Evolutionary conservation across 1,284 basidiomycete species (phyloP), one percentile per base, ranked within the genome.

Genomic region (Cutaneotrichosporon cyanovorans): DNA sequence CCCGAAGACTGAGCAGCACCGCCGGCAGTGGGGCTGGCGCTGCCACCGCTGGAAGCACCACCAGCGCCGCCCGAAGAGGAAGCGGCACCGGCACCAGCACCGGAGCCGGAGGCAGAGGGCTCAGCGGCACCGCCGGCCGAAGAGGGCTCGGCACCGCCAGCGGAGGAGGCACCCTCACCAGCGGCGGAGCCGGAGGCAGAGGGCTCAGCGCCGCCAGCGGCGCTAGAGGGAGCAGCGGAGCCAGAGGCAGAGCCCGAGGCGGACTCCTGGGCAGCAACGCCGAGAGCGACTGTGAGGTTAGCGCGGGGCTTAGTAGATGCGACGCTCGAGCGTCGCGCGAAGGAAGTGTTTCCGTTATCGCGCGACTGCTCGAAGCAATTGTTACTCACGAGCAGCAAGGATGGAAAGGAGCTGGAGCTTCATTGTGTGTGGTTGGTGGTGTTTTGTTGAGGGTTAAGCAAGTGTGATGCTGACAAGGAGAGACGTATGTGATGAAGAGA

Each of bases 321-420:
- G n/a, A n/a, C n/a, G n/a, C n/a, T n/a, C n/a, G n/a, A n/a, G n/a
- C n/a, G n/a, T n/a, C n/a, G n/a, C n/a, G n/a, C n/a, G n/a, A n/a
- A n/a, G n/a, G n/a, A n/a, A n/a, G n/a, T n/a, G n/a, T n/a, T n/a
- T n/a, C n/a, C n/a, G n/a, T n/a, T n/a, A n/a, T n/a, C n/a, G n/a
- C n/a, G n/a, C n/a, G n/a, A n/a, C n/a, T n/a, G n/a, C n/a, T n/a
- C n/a, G n/a, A n/a, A n/a, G n/a, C n/a, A n/a, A n/a, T n/a, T 5
- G 15, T 4, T 23, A 42, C 41, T 23, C 28, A 42, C 41, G 18
- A 33, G 35, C 32, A 30, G 41, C 41, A 16, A 42, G 16, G n/a
- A 42, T 32, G 18, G 41, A 16, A 22, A 42, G 23, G 23, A 36
- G 32, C 41, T 42, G 34, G 41, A 22, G 35, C 41, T 42, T 32